A percentile compares a stretch with the other conserved stretches of the same genome.
phyloP scores from a whole-genome alignment of 495 filamentous ascomycete species.

The Xylaria flabelliformis region DNA sequence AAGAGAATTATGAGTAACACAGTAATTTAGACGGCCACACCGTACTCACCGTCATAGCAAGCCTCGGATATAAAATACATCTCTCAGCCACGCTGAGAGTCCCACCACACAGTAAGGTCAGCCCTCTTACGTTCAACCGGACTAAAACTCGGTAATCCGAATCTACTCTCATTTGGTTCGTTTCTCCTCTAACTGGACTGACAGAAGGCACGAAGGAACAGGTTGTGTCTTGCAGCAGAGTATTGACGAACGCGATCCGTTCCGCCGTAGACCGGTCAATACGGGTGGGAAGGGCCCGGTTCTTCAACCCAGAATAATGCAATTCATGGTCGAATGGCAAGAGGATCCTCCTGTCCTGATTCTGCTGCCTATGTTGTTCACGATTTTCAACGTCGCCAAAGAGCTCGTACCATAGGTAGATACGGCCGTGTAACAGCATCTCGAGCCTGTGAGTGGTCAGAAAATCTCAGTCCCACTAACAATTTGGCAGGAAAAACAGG shows the following conservation, averaged over 20 bases:
- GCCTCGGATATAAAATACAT: not conserved
- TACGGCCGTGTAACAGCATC: conserved; percentile 9
- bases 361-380: not conserved
- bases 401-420: not conserved
- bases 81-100: conserved; percentile 3
- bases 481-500: too few species aligned
- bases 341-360: not conserved
- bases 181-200: too few species aligned
- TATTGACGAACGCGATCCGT: not conserved
- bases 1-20: not conserved
- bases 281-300: not conserved
- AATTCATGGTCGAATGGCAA: not conserved
- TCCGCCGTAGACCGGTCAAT: not conserved
- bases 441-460: not conserved
- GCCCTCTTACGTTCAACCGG: not conserved
- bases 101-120: not conserved
- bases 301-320: not conserved
- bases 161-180: too few species aligned
- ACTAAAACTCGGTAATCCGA: too few species aligned
- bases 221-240: not conserved
- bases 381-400: not conserved
- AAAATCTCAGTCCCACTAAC: not conserved
- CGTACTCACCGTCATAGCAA: not conserved
- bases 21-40: not conserved
- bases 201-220: not conserved